Evolutionary conservation across 495 filamentous ascomycete genomes (phyloP).

Genomic region (Friedmanniomyces simplex): DNA sequence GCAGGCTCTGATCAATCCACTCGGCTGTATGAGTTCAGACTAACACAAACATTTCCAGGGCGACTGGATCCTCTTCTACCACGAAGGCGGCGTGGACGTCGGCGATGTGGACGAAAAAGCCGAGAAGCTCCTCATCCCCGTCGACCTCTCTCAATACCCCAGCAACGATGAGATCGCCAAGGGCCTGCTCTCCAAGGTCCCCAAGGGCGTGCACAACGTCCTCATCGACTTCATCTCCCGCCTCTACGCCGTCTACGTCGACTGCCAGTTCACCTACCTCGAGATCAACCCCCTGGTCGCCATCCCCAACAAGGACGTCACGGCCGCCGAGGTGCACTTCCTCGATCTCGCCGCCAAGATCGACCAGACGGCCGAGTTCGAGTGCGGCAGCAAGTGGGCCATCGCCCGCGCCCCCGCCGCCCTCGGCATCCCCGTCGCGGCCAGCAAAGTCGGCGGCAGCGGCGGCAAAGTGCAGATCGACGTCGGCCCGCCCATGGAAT

Average conservation of each 20-base stretch:
- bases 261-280: constrained; percentile 99
- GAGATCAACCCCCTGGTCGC: constrained; percentile 99
- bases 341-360: constrained; percentile 97
- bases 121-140: constrained; percentile 94
- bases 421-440: constrained; percentile 61
- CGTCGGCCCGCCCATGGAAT: constrained; percentile 95
- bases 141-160: constrained; percentile 88
- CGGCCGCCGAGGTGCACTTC: constrained; percentile 94
- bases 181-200: constrained; percentile 81
- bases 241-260: constrained; percentile 95
- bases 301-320: constrained; percentile 83
- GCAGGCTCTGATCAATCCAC: constrained; percentile 25
- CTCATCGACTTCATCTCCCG: constrained; percentile 94
- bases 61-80: constrained; percentile 98
- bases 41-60: constrained; percentile 48
- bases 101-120: constrained; percentile 98
- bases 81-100: constrained; percentile 99
- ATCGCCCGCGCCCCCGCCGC: constrained; percentile 79
- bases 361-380: constrained; percentile 98
- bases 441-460: constrained; percentile 47
- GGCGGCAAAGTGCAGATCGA: constrained; percentile 80
- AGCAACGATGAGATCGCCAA: constrained; percentile 88
- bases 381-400: constrained; percentile 98
- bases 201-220: constrained; percentile 91
- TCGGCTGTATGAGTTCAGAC: background rate